phyloP scores from a whole-genome alignment of 75 land plant species.

The Picea glauca region DNA sequence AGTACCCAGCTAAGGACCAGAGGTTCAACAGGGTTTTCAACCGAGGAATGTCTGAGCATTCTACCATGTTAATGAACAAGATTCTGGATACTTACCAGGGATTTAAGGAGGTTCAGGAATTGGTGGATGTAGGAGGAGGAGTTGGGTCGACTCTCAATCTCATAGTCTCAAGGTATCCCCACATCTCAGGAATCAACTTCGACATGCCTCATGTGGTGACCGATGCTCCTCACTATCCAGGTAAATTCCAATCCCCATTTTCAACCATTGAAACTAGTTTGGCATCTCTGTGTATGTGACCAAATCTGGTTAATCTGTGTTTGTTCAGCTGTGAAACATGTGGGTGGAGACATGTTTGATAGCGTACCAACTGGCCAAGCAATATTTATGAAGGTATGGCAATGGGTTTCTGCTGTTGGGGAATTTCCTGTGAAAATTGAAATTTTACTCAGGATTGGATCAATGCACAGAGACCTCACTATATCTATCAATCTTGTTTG shows the following conservation, averaged over 20 bases:
- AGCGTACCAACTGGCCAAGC: constrained; percentile 31
- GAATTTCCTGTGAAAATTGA: neutral
- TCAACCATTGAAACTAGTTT: too few relatives aligned
- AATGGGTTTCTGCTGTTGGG: too few relatives aligned
- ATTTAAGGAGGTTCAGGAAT: constrained; percentile 11
- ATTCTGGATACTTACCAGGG: constrained; percentile 31
- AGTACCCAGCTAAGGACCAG: constrained; percentile 20
- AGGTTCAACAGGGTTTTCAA: constrained; percentile 18
- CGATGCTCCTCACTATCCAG: constrained; percentile 22
- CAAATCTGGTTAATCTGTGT: neutral
- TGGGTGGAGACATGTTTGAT: constrained; percentile 42
- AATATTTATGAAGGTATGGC: constrained; percentile 37
- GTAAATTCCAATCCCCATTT: neutral
- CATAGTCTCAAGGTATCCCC: constrained; percentile 28
- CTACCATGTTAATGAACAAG: constrained; percentile 11
- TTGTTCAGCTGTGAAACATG: constrained; percentile 33
- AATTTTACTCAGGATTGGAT: neutral
- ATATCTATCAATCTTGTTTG: neutral
- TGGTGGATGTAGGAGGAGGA: constrained; percentile 50
- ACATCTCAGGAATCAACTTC: constrained; percentile 41
- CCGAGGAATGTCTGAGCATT: constrained; percentile 22
- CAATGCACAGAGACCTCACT: neutral
- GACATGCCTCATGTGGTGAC: constrained; percentile 40
- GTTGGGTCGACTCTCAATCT: constrained; percentile 25
- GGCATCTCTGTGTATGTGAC: too few relatives aligned